These are phyloP conservation scores for Peronospora destructor DNA, from an alignment of 352 stramenopile genomes.

Conservation along the genomic window DNA sequence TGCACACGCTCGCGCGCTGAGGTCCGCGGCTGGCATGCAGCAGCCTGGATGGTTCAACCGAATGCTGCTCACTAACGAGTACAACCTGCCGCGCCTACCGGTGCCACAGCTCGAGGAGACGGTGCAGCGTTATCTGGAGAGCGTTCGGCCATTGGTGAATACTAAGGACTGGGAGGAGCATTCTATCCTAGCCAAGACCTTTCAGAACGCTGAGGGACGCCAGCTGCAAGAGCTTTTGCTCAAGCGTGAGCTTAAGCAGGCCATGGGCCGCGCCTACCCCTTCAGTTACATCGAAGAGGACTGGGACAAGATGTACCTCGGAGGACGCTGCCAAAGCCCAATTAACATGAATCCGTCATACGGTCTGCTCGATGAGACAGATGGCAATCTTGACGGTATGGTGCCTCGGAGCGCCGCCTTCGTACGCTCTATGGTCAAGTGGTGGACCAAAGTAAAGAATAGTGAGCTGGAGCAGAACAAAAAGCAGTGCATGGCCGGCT, in stretches of 20 bases:
- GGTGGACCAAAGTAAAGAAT: constrained; percentile 84
- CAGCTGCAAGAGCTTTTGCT: constrained; percentile 55
- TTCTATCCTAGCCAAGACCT: constrained; percentile 50
- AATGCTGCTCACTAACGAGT: constrained; percentile 72
- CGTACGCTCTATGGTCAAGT: constrained; percentile 79
- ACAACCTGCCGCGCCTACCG: constrained; percentile 71
- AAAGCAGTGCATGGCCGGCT: constrained; percentile 87
- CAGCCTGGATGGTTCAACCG: constrained; percentile 65
- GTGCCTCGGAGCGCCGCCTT: constrained; percentile 71
- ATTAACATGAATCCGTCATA: constrained; percentile 91
- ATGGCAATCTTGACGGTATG: constrained; percentile 62
- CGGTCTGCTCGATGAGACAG: constrained; percentile 72
- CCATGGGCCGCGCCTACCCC: constrained; percentile 79
- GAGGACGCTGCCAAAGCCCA: constrained; percentile 81
- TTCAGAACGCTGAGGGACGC: constrained; percentile 45
- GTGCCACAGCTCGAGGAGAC: constrained; percentile 88
- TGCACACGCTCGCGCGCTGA: constrained; percentile 16
- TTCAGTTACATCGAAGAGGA: constrained; percentile 91
- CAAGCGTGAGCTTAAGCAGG: constrained; percentile 65
- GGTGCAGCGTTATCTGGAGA: constrained; percentile 74
- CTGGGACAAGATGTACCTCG: constrained; percentile 90
- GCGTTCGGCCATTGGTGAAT: constrained; percentile 70
- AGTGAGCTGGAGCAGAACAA: constrained; percentile 85
- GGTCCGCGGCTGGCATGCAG: constrained; percentile 15
- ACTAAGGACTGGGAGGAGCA: constrained; percentile 63